These are phyloP conservation scores for Zymoseptoria passerinii DNA, from an alignment of 2,329 filamentous ascomycete species.

Conservation along the genomic window DNA sequence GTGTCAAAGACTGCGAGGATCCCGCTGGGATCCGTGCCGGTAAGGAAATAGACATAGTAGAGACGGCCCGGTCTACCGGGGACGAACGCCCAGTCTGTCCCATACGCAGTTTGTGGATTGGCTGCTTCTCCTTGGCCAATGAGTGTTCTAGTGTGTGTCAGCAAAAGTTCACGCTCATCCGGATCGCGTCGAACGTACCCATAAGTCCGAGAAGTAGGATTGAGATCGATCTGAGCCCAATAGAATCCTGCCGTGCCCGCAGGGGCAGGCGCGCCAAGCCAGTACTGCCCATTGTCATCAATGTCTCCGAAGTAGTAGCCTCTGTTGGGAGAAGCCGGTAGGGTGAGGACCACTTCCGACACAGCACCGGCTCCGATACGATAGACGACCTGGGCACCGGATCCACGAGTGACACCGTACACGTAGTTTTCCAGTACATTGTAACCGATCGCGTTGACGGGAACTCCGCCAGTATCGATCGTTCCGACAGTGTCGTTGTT, in stretches of 20 bases:
- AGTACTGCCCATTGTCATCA: slow-evolving; percentile 5
- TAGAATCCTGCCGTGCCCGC: slow-evolving; percentile 1
- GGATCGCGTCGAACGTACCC: not conserved
- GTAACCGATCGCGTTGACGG: slow-evolving; percentile 5
- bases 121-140: not conserved
- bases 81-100: slow-evolving; percentile 6
- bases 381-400: not conserved
- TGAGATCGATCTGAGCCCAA: not conserved
- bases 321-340: not conserved
- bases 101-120: not conserved
- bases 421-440: slow-evolving; percentile 3
- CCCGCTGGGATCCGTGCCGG: not conserved
- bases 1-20: not conserved
- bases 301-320: slow-evolving; percentile 2
- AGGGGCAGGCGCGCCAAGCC: not conserved
- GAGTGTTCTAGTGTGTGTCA: not conserved
- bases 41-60: not conserved
- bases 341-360: not conserved
- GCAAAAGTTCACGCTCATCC: not conserved
- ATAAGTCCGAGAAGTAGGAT: not conserved
- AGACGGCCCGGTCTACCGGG: not conserved
- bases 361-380: not conserved
- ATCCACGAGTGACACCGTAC: not conserved
- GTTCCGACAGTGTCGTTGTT: not conserved
- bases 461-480: not conserved